These are phyloP conservation scores for Xylariaceae sp. DNA, from an alignment of 2,329 filamentous ascomycete species.

Conservation along the genomic window DNA sequence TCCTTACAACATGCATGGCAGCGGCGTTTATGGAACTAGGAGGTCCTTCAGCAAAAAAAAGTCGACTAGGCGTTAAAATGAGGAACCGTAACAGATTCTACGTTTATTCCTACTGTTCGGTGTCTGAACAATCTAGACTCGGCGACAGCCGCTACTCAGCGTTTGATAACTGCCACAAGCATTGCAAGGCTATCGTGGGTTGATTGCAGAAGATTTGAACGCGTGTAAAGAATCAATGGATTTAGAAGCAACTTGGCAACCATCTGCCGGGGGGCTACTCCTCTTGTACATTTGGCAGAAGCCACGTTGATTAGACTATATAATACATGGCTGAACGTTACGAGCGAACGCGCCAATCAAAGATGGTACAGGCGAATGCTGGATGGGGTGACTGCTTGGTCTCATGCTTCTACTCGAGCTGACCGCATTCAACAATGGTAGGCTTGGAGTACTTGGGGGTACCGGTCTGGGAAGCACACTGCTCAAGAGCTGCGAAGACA, in stretches of 20 bases:
- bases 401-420: conserved; percentile 31
- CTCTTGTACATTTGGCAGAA: not conserved
- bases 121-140: too few relatives aligned
- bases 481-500: conserved; percentile 58
- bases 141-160: too few relatives aligned
- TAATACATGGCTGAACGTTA: conserved; percentile 8
- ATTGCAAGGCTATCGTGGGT: too few relatives aligned
- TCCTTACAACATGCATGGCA: conserved; percentile 14
- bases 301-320: conserved; percentile 7
- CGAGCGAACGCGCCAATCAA: conserved; percentile 12
- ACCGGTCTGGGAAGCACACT: conserved; percentile 51
- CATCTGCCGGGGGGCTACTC: too few relatives aligned
- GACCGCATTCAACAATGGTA: conserved; percentile 51
- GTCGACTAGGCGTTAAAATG: too few relatives aligned
- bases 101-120: too few relatives aligned
- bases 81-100: too few relatives aligned
- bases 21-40: conserved; percentile 10
- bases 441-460: conserved; percentile 52
- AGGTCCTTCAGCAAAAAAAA: too few relatives aligned
- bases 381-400: conserved; percentile 4
- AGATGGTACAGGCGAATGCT: conserved; percentile 21
- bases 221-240: too few relatives aligned
- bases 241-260: too few relatives aligned
- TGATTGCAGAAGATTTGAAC: too few relatives aligned
- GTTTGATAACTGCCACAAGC: too few relatives aligned